Percentiles rank a stretch among this genome's conserved stretches.
Conservation (phyloP, 2,329 filamentous ascomycete genomes). For the Fusarium sp. region DNA sequence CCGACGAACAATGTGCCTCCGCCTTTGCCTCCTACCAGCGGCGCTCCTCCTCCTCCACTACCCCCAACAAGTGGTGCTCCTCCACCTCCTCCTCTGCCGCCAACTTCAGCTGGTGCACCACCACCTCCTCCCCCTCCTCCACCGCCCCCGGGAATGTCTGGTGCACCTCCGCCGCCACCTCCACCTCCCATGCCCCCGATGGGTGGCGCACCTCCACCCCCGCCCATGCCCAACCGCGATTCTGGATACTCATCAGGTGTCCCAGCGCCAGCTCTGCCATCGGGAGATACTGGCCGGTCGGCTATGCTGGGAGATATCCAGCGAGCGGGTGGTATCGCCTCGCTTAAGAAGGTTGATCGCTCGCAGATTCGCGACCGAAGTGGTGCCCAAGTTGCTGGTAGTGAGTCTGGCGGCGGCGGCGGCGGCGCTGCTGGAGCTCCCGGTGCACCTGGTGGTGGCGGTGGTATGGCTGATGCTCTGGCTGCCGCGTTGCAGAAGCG, state of each 20-base stretch:
- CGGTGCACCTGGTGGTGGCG: slow-evolving; percentile 65
- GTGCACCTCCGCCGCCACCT: slow-evolving; percentile 44
- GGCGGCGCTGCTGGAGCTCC: slow-evolving; percentile 64
- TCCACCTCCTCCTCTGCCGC: slow-evolving; percentile 50
- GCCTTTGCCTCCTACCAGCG: slow-evolving; percentile 57
- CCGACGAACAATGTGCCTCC: slow-evolving; percentile 51
- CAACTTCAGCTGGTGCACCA: slow-evolving; percentile 42
- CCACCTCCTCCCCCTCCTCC: slow-evolving; percentile 65
- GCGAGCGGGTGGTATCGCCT: slow-evolving; percentile 72
- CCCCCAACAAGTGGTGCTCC: slow-evolving; percentile 59
- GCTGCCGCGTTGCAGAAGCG: slow-evolving; percentile 82
- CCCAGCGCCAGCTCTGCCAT: slow-evolving; percentile 56
- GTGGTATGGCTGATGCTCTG: slow-evolving; percentile 84
- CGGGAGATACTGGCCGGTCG: slow-evolving; percentile 61
- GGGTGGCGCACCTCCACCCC: slow-evolving; percentile 57
- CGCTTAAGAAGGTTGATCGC: slow-evolving; percentile 81
- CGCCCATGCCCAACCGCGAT: slow-evolving; percentile 67
- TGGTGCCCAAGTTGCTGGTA: slow-evolving; percentile 67
- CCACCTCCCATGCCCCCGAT: slow-evolving; percentile 46
- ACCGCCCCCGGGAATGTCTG: slow-evolving; percentile 57
- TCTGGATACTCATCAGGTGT: slow-evolving; percentile 68
- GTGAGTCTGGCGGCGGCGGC: slow-evolving; percentile 63
- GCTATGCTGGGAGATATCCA: slow-evolving; percentile 80
- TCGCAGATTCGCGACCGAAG: slow-evolving; percentile 79
- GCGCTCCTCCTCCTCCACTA: slow-evolving; percentile 52